Evolutionary conservation across 2,329 filamentous ascomycete species (phyloP).

Genomic region (Ophiocordyceps australis): DNA sequence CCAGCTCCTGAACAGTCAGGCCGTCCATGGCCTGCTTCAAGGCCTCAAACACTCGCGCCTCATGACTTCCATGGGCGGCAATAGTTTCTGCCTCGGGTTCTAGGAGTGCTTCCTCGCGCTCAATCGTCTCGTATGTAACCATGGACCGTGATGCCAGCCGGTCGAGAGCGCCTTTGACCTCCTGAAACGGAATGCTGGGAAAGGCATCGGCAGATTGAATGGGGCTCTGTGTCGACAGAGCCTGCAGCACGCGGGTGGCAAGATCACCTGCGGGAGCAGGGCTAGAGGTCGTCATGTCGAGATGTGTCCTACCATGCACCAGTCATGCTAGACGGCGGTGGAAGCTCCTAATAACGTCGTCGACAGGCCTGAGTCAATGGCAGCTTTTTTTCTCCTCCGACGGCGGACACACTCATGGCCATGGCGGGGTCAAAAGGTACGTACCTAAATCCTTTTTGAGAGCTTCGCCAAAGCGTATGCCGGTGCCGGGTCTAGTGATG

Average conservation of each 20-base stretch:
- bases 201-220: constrained; percentile 54
- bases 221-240: constrained; percentile 43
- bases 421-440: constrained; percentile 1
- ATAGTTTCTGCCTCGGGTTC: constrained; percentile 61
- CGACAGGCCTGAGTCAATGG: background rate
- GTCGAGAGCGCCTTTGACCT: constrained; percentile 77
- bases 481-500: no score
- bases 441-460: no score
- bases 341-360: background rate
- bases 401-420: background rate
- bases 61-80: constrained; percentile 59
- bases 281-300: constrained; percentile 27
- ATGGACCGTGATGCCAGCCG: constrained; percentile 70
- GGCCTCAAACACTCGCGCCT: constrained; percentile 66
- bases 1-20: constrained; percentile 59
- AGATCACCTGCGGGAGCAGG: constrained; percentile 31
- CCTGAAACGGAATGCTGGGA: constrained; percentile 43
- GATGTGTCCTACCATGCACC: no score
- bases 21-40: constrained; percentile 57
- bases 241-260: constrained; percentile 44
- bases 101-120: constrained; percentile 58
- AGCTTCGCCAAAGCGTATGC: no score
- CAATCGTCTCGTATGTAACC: constrained; percentile 70
- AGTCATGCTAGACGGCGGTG: background rate
- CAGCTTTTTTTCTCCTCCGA: background rate